Evolutionary conservation across 768 basidiomycete species (phyloP), one percentile per base, ranked within the genome.

Genomic region (Lentinula guzmanii): DNA sequence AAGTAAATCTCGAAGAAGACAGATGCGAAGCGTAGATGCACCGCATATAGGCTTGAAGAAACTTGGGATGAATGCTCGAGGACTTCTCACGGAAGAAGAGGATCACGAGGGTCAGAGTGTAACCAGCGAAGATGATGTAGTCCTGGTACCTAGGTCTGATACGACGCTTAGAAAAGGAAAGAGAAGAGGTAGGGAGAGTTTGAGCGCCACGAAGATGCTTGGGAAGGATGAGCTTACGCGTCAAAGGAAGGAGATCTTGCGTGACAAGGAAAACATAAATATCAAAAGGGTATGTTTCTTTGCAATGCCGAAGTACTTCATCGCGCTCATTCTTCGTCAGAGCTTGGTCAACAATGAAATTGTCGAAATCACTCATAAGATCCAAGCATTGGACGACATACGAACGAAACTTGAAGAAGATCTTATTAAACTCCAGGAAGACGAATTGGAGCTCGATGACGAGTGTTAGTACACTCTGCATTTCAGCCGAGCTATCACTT

Each of bases 361-460:
- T 65, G 75, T 79, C 28, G 94, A 98, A 71, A 91, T 99, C 21
- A 88, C 91, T 28, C 81, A 84, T 65, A 98, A 97, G 79, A 98
- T 98, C 53, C 85, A 87, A 55, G 85, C 88, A 4, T 75, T 98
- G 39, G 93, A 95, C 66, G 80, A 75, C 15, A 91, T 98, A 60
- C 80, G 94, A 58, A 79, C 83, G 8, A 89, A 88, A 65, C 77
- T 98, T 28, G 91, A 95, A 69, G 80, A 86, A 46, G 89, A 93
- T 69, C 77, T 99, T 6, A 75, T 98, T 35, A 90, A 85, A 70
- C 71, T 98, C 51, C 91, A 95, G 61, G 96, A 99, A 70, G 96
- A 98, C 66, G 95, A 97, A 64, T 77, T 99, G 24, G 96, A 98
- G 69, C 76, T 99, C n/a, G 93, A 97, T 68, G 96, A 97, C 63